Base-by-base conservation (phyloP, 345 rosid genomes). In the Geranium rotundifolium region DNA sequence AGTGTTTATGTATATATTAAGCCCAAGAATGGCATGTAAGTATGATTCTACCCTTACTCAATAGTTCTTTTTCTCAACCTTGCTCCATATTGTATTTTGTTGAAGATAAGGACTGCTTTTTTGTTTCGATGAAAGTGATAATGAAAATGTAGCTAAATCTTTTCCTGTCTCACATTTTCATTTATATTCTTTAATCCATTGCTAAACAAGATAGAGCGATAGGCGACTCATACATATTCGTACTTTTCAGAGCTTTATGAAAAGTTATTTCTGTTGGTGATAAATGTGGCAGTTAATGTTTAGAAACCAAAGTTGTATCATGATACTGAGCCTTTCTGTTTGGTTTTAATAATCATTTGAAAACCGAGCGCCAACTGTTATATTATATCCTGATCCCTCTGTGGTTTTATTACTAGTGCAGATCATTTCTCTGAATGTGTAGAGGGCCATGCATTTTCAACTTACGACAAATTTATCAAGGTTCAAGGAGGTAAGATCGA, bases 11-110 rank as follows among this genome's bases (percentile, higher is more conserved):
- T 93, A 93, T 74, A 76, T 82, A 23, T 0, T 93, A 62, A 93
- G 99, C 80, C 99, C 99, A 41, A 83, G 99, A 78, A 93, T 90
- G 99, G 97, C 99, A 72, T 90, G 97, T 93, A 81, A 85, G 97
- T 81, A 57, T 19, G 30, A 15, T 39, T 55, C 30, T 37, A 29
- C 13, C 39, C 18, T 64, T 65, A 18, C 52, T 17, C 17, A 57
- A 50, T 30, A 1, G 59, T 63, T 55, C 41, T 4, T 34, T 34
- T 34, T 34, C 27, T 23, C 27, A 23, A 46, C 52, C 52, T 12
- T 46, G 52, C 52, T 0, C 10, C 52, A 10, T 46, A 46, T 62
- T 17, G 8, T 0, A 30, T 54, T 54, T 0, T 55, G 37, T 18
- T 56, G 3, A 66, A 41, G 30, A 57, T 12, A 46, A 2, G 15